A percentile compares a stretch with the other conserved stretches of the same genome.
These are phyloP conservation scores for Thymus mandschuricus DNA, from an alignment of 257 asterid genomes.

Conservation along the genomic window DNA sequence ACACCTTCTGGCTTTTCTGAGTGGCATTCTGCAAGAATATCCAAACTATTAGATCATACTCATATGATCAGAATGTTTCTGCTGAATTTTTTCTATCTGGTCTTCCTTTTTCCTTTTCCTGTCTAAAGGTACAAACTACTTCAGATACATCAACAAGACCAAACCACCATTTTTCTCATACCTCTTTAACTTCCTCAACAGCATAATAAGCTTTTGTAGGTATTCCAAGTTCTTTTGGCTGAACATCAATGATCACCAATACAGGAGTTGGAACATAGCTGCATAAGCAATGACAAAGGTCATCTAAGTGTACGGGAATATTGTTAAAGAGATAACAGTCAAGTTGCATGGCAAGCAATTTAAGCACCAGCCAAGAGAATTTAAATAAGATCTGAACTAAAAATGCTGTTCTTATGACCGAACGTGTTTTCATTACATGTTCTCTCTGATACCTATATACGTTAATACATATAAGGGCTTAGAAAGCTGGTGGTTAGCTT, in stretches of 20 bases:
- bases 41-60: conserved; percentile 31
- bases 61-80: conserved; percentile 17
- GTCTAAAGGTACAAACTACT: background rate
- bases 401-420: background rate
- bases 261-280: conserved; percentile 93
- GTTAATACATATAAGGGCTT: too few relatives aligned
- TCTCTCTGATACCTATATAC: too few relatives aligned
- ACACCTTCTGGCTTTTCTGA: conserved; percentile 94
- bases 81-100: background rate
- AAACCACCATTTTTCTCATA: conserved; percentile 28
- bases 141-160: background rate
- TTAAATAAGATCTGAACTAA: background rate
- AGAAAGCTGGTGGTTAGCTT: too few relatives aligned
- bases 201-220: conserved; percentile 97
- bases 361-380: conserved; percentile 1
- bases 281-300: conserved; percentile 35
- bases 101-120: background rate
- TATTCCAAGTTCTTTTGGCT: conserved; percentile 89
- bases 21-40: conserved; percentile 77
- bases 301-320: background rate
- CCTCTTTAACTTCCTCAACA: conserved; percentile 98
- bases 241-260: conserved; percentile 87
- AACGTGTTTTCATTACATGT: too few relatives aligned
- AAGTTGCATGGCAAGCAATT: conserved; percentile 3
- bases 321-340: background rate